These are phyloP conservation scores for Penicillium arizonense DNA, from an alignment of 495 filamentous ascomycete genomes.

Conservation along the genomic window DNA sequence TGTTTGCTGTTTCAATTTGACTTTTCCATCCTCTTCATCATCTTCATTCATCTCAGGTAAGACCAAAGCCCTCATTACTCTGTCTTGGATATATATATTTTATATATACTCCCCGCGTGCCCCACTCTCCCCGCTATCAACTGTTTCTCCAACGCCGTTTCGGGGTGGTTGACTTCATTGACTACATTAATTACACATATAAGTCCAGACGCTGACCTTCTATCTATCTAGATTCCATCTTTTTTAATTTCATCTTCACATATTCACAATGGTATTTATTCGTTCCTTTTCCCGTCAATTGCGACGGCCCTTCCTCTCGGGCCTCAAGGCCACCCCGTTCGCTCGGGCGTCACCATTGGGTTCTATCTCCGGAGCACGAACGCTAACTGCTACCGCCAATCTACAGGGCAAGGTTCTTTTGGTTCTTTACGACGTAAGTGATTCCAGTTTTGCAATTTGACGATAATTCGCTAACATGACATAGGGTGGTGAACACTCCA, in stretches of 20 bases:
- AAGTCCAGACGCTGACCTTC: conserved; percentile 11
- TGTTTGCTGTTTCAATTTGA: not conserved
- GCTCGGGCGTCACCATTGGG: conserved; percentile 31
- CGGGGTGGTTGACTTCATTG: conserved; percentile 16
- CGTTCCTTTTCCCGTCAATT: conserved; percentile 57
- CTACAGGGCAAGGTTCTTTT: conserved; percentile 73
- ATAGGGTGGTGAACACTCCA: conserved; percentile 67
- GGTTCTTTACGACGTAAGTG: conserved; percentile 73
- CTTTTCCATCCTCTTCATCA: not conserved
- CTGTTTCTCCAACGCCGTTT: conserved; percentile 20
- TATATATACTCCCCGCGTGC: conserved; percentile 1
- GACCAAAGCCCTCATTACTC: not conserved
- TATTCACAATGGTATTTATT: conserved; percentile 68
- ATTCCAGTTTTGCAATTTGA: not conserved
- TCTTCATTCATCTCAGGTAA: not conserved
- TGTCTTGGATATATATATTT: not conserved
- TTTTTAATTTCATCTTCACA: not conserved
- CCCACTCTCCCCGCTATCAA: conserved; percentile 14
- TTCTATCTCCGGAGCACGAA: conserved; percentile 39
- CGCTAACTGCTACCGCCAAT: conserved; percentile 56
- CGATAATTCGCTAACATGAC: conserved; percentile 12
- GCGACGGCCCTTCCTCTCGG: conserved; percentile 54
- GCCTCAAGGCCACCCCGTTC: conserved; percentile 24
- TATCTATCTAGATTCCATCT: conserved; percentile 6
- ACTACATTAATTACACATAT: not conserved